phyloP scores from a whole-genome alignment of 2,329 filamentous ascomycete species.

The Fusarium robinianum region DNA sequence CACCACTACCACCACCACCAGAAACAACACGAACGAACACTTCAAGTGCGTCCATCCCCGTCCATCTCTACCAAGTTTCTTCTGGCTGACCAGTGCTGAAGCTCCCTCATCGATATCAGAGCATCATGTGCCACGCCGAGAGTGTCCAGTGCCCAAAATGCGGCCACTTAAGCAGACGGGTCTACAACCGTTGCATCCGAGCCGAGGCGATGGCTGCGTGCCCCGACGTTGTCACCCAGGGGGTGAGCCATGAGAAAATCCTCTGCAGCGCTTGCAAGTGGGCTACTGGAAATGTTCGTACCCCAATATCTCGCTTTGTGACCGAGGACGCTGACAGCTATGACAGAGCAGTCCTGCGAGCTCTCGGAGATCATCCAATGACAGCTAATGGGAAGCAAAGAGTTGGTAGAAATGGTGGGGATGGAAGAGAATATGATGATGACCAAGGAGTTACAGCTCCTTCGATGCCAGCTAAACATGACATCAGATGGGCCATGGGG shows the following conservation, averaged over 20 bases:
- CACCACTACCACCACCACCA: neutral
- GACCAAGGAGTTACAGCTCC: too few species aligned
- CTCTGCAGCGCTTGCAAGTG: conserved; percentile 16
- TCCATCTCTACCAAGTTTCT: too few species aligned
- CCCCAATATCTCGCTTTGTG: conserved; percentile 8
- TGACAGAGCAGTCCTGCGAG: conserved; percentile 14
- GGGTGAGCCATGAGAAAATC: conserved; percentile 14
- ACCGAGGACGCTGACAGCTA: conserved; percentile 9
- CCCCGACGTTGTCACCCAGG: conserved; percentile 18
- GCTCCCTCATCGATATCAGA: neutral
- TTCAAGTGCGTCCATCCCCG: neutral
- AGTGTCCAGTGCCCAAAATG: conserved; percentile 26
- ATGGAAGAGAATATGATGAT: too few species aligned
- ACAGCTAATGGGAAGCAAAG: too few species aligned
- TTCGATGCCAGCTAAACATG: too few species aligned
- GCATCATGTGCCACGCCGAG: conserved; percentile 24
- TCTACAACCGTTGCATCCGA: conserved; percentile 21
- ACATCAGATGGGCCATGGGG: too few species aligned
- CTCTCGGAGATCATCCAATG: conserved; percentile 8
- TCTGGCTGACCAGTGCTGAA: too few species aligned
- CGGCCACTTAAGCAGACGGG: conserved; percentile 6
- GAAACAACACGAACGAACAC: neutral
- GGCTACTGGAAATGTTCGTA: conserved; percentile 4
- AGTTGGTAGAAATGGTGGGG: neutral
- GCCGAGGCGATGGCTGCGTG: conserved; percentile 16